Conservation (phyloP, 441 rosid genomes). For the Eruca vesicaria region DNA sequence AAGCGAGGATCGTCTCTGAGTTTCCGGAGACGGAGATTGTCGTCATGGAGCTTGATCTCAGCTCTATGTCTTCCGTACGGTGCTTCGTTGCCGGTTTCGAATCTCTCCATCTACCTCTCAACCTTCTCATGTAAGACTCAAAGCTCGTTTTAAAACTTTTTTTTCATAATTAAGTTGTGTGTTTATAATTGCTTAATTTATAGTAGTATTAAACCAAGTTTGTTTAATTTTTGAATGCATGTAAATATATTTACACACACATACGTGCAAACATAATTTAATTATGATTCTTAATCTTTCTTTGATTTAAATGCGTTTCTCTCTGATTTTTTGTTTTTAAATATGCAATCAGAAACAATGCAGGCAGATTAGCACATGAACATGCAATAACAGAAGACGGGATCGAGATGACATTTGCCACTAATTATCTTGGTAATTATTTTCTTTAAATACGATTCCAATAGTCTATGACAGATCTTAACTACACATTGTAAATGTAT, state of each 20-base stretch:
- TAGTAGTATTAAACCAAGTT: too few relatives aligned
- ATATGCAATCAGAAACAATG: slow-evolving; percentile 69
- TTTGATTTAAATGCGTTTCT: background rate
- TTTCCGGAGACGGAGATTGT: slow-evolving; percentile 59
- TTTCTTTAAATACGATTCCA: slow-evolving; percentile 19
- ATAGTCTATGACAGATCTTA: slow-evolving; percentile 20
- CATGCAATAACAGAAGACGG: slow-evolving; percentile 93
- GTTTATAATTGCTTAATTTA: too few relatives aligned
- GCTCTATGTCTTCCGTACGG: slow-evolving; percentile 83
- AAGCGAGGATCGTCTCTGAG: slow-evolving; percentile 59
- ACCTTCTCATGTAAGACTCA: slow-evolving; percentile 73
- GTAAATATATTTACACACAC: background rate
- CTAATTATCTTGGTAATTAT: slow-evolving; percentile 75
- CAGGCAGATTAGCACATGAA: slow-evolving; percentile 83
- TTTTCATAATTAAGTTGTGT: background rate
- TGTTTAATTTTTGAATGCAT: slow-evolving; percentile 9
- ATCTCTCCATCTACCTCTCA: slow-evolving; percentile 67
- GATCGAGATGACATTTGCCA: slow-evolving; percentile 93
- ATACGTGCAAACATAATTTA: slow-evolving; percentile 19
- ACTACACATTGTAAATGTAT: background rate
- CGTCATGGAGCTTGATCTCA: slow-evolving; percentile 87
- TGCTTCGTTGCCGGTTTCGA: slow-evolving; percentile 70
- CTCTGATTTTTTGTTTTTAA: background rate
- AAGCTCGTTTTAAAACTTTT: background rate
- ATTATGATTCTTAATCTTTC: background rate